These are phyloP conservation scores for Pseudogymnoascus sp. DNA, from an alignment of 2,329 filamentous ascomycete genomes.

Conservation along the genomic window DNA sequence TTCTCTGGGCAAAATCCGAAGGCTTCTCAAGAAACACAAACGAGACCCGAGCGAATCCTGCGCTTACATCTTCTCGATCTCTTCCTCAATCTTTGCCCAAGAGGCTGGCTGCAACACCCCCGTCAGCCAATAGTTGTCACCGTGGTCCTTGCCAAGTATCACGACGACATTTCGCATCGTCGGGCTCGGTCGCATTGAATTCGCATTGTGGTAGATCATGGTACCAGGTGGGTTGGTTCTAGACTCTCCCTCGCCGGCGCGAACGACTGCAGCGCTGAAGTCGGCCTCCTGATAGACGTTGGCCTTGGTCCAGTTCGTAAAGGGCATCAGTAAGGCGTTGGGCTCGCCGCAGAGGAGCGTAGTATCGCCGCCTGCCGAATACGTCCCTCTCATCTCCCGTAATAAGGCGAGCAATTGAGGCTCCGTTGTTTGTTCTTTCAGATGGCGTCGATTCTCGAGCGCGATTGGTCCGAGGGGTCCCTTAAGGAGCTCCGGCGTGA, in stretches of 20 bases:
- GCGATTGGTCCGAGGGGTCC: slow-evolving; percentile 27
- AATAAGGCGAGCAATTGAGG: slow-evolving; percentile 32
- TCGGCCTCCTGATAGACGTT: slow-evolving; percentile 35
- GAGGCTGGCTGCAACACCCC: slow-evolving; percentile 18
- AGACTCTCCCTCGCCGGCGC: not conserved
- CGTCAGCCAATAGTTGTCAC: slow-evolving; percentile 29
- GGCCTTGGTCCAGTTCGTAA: slow-evolving; percentile 35
- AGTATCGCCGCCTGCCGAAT: slow-evolving; percentile 16
- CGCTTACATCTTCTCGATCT: not conserved
- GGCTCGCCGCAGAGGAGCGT: slow-evolving; percentile 30
- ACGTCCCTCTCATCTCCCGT: slow-evolving; percentile 20
- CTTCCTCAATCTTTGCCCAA: slow-evolving; percentile 21
- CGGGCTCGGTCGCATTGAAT: not conserved
- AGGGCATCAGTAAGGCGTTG: slow-evolving; percentile 28
- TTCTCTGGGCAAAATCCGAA: no score
- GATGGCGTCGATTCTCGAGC: slow-evolving; percentile 26
- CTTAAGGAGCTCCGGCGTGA: slow-evolving; percentile 21
- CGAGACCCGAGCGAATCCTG: not conserved
- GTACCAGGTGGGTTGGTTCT: slow-evolving; percentile 10
- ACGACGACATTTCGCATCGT: slow-evolving; percentile 17
- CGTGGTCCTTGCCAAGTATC: slow-evolving; percentile 27
- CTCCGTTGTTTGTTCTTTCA: slow-evolving; percentile 31
- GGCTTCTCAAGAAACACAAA: not conserved
- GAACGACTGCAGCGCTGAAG: slow-evolving; percentile 17
- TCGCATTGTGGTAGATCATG: slow-evolving; percentile 13